Evolutionary conservation across 1,284 basidiomycete genomes (phyloP), one percentile per base, ranked within the genome.

Genomic region (Microbotryum violaceum): DNA sequence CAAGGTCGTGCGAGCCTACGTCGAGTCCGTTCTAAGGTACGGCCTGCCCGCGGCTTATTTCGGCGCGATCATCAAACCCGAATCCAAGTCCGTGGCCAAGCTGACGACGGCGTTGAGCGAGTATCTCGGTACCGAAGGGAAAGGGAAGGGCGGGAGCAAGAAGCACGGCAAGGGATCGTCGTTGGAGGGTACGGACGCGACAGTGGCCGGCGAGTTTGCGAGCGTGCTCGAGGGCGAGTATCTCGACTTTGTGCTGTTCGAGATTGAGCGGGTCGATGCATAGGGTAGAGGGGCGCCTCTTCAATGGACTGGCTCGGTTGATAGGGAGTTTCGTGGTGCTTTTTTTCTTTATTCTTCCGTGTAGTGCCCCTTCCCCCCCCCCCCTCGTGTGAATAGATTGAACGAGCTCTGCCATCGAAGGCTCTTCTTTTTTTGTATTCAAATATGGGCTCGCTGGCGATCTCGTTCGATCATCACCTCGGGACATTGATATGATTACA

Each of bases 11-110:
- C 85, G 91, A 29, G 80, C 94, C 12, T 97, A 92, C 71, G 86
- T 96, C 18, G 96, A 99, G 78, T 94, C 90, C 66, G 93, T 97
- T 16, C 81, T 99, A 49, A 83, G 94, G 67, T 98, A 94, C 74
- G 96, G 96, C 64, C 79, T 98, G 33, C 96, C 96, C 2, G 89
- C 94, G 3, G 87, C 91, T 71, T 99, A 96, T 74, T 80, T 84
- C 52, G 91, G 87, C 1, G 77, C 94, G 44, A 80, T 84, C 49
- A 78, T 97, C 71, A 91, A 89, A 88, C 94, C 94, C 46, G 91
- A 97, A 67, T 79, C 88, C 10, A 97, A 94, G 75, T 62, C 73
- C 16, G 87, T 89, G 77, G 73, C 76, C 65, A 91, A 89, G 75
- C 83, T 86, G 4, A 82, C 97, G 67, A 78, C 82, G 29, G 76